These are phyloP conservation scores for Endocladia muricata DNA, from an alignment of 31 red algal species.

Conservation along the genomic window DNA sequence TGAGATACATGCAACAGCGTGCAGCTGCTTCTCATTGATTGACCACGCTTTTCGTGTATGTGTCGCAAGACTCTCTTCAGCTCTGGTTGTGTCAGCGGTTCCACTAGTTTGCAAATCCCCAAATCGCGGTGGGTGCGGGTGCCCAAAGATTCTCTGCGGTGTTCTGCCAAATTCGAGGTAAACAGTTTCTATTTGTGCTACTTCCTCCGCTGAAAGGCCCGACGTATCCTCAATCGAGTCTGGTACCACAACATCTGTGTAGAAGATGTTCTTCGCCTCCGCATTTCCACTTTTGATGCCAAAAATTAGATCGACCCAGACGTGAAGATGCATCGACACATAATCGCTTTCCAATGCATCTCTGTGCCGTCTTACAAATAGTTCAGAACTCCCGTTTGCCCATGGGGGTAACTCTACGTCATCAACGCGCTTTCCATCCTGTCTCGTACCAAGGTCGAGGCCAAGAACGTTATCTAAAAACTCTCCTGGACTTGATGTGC, in stretches of 20 bases:
- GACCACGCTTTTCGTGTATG: not conserved
- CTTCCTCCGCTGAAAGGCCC: constrained; percentile 27
- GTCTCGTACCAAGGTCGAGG: constrained; percentile 64
- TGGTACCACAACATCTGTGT: constrained; percentile 71
- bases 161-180: constrained; percentile 81
- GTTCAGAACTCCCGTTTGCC: constrained; percentile 61
- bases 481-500: constrained; percentile 31
- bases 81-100: not conserved
- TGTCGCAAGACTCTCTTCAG: not conserved
- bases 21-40: not conserved
- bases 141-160: constrained; percentile 49
- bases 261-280: constrained; percentile 81
- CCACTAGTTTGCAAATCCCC: constrained; percentile 18
- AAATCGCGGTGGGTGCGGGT: constrained; percentile 64
- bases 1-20: not conserved
- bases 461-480: constrained; percentile 73
- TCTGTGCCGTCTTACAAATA: constrained; percentile 57
- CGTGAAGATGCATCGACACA: constrained; percentile 59
- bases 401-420: constrained; percentile 84
- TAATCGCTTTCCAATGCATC: constrained; percentile 69
- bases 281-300: constrained; percentile 61
- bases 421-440: constrained; percentile 72
- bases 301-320: constrained; percentile 92
- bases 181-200: constrained; percentile 47
- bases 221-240: constrained; percentile 52